Evolutionary conservation across 1,284 basidiomycete genomes (phyloP).

Genomic region (Caloboletus firmus): DNA sequence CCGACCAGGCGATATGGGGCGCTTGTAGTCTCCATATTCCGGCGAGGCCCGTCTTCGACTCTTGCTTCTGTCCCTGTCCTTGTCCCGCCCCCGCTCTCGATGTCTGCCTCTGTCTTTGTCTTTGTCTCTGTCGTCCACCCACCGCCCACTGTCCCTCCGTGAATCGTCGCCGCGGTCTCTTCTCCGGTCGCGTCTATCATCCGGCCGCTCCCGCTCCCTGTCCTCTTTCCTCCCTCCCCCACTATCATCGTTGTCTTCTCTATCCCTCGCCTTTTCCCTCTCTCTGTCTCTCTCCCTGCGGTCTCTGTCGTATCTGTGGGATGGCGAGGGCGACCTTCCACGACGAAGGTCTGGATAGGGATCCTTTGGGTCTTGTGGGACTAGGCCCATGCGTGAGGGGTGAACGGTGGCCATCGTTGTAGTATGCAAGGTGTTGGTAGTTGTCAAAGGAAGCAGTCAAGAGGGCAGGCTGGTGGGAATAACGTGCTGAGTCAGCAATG

Average conservation of each 20-base stretch:
- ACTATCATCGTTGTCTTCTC: slow-evolving; percentile 21
- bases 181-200: slow-evolving; percentile 9
- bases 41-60: slow-evolving; percentile 26
- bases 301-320: slow-evolving; percentile 18
- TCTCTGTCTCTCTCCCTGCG: slow-evolving; percentile 9
- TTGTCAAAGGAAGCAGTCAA: background rate
- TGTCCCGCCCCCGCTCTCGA: slow-evolving; percentile 14
- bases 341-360: slow-evolving; percentile 18
- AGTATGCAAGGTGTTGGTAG: background rate
- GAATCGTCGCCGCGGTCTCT: slow-evolving; percentile 13
- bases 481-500: slow-evolving; percentile 15
- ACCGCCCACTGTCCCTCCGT: slow-evolving; percentile 10
- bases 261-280: slow-evolving; percentile 12
- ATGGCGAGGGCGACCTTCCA: slow-evolving; percentile 32
- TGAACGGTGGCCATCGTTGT: slow-evolving; percentile 49
- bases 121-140: slow-evolving; percentile 6
- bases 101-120: slow-evolving; percentile 13
- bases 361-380: slow-evolving; percentile 40
- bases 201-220: slow-evolving; percentile 4
- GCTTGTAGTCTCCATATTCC: slow-evolving; percentile 36
- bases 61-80: slow-evolving; percentile 17
- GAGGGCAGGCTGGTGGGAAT: background rate
- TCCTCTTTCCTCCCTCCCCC: slow-evolving; percentile 5
- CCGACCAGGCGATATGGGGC: slow-evolving; percentile 16
- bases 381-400: slow-evolving; percentile 49